Evolutionary conservation across 2,329 filamentous ascomycete genomes (phyloP).

Genomic region (Colletotrichum echinochloae): DNA sequence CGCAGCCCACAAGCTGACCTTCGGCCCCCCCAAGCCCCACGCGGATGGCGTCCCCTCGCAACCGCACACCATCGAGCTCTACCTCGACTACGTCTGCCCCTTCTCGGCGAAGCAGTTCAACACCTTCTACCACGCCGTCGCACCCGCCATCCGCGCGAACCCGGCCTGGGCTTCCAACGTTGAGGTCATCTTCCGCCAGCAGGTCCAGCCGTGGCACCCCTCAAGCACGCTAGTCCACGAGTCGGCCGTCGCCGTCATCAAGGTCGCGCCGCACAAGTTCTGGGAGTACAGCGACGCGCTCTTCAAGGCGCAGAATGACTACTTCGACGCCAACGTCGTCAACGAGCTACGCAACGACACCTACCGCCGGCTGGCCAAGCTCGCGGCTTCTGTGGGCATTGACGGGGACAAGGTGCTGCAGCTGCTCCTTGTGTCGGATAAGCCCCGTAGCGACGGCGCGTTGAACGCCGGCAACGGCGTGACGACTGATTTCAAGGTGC

Average conservation of each 20-base stretch:
- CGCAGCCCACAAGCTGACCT: conserved; percentile 75
- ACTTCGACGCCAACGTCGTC: conserved; percentile 87
- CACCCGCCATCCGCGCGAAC: conserved; percentile 72
- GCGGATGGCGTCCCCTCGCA: conserved; percentile 55
- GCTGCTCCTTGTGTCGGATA: conserved; percentile 76
- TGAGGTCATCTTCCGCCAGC: conserved; percentile 87
- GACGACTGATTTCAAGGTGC: conserved; percentile 85
- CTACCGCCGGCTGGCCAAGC: conserved; percentile 80
- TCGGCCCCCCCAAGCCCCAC: conserved; percentile 53
- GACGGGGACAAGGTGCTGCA: conserved; percentile 77
- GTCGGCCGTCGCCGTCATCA: conserved; percentile 83
- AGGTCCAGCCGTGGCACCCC: conserved; percentile 96
- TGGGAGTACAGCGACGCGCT: conserved; percentile 81
- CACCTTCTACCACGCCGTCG: conserved; percentile 76
- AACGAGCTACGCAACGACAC: conserved; percentile 87
- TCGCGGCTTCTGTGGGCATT: conserved; percentile 77
- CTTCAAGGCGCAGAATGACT: conserved; percentile 75
- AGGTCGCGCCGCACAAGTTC: conserved; percentile 77
- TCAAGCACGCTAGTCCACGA: conserved; percentile 85
- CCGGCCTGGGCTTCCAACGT: conserved; percentile 68
- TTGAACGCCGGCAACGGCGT: conserved; percentile 85
- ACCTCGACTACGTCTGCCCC: conserved; percentile 93
- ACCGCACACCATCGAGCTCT: conserved; percentile 72
- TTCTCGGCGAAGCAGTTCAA: conserved; percentile 78
- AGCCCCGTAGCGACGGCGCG: conserved; percentile 73